Evolutionary conservation across 2,329 filamentous ascomycete species (phyloP).

Genomic region (Stagonosporopsis tanaceti): DNA sequence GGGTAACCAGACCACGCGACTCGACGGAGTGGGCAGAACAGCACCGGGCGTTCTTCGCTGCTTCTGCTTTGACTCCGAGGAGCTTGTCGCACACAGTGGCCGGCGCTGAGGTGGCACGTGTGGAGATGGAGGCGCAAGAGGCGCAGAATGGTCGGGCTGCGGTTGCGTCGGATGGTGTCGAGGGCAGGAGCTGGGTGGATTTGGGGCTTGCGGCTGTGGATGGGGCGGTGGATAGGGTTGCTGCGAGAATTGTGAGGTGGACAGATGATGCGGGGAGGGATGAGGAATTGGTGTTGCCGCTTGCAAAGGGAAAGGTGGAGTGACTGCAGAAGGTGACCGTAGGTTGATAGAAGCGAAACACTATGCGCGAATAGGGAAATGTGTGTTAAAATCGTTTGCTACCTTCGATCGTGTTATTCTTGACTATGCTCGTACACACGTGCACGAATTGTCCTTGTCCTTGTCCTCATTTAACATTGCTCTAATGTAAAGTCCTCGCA

Average conservation of each 20-base stretch:
- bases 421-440: conserved; percentile 5
- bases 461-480: not conserved
- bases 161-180: not conserved
- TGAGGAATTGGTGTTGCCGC: conserved; percentile 30
- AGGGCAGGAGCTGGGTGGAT: conserved; percentile 27
- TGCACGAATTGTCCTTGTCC: not conserved
- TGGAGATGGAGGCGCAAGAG: conserved; percentile 3
- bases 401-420: not conserved
- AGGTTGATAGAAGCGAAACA: not conserved
- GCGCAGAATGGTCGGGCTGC: not conserved
- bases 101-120: conserved; percentile 2
- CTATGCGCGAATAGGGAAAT: not conserved
- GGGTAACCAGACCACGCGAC: not conserved
- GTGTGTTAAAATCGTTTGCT: conserved; percentile 1
- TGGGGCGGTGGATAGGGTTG: conserved; percentile 28
- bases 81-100: not conserved
- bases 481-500: not conserved
- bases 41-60: conserved; percentile 7
- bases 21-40: conserved; percentile 13
- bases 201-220: conserved; percentile 31
- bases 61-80: not conserved
- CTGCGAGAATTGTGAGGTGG: conserved; percentile 33
- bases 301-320: conserved; percentile 14
- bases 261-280: conserved; percentile 33
- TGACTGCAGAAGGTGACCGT: not conserved